Percentiles rank a stretch among this genome's conserved stretches.
Conservation (phyloP, 768 basidiomycete species). For the Trametes cingulata region DNA sequence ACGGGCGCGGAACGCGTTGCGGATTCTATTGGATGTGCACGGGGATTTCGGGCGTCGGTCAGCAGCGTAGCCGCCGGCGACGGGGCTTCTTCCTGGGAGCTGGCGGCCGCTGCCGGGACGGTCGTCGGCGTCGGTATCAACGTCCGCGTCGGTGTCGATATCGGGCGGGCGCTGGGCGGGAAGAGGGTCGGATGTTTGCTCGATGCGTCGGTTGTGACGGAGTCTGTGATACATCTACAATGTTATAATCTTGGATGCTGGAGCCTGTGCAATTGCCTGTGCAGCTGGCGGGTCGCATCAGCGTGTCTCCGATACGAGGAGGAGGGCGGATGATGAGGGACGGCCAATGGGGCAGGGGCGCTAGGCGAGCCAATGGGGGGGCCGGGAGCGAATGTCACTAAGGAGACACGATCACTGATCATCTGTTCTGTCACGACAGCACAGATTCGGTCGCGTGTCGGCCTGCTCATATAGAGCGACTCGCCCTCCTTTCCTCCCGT, state of each 20-base stretch:
- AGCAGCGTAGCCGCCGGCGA: slow-evolving; percentile 8
- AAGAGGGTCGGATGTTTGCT: background rate
- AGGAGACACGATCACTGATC: slow-evolving; percentile 29
- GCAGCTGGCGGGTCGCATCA: slow-evolving; percentile 14
- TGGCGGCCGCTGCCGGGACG: background rate
- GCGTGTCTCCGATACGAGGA: background rate
- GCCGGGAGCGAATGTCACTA: slow-evolving; percentile 8
- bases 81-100: background rate
- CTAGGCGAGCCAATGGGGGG: background rate
- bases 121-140: background rate
- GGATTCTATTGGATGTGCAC: slow-evolving; percentile 86
- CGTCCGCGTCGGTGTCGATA: background rate
- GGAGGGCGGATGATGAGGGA: background rate
- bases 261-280: slow-evolving; percentile 9
- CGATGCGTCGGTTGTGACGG: background rate
- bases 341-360: slow-evolving; percentile 5
- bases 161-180: background rate
- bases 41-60: slow-evolving; percentile 62
- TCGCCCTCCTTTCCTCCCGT: slow-evolving; percentile 30
- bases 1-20: slow-evolving; percentile 92
- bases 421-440: slow-evolving; percentile 37
- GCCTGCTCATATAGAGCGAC: slow-evolving; percentile 38
- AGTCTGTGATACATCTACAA: slow-evolving; percentile 1
- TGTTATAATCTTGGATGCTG: slow-evolving; percentile 19
- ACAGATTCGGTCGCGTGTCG: slow-evolving; percentile 25